Evolutionary conservation across 345 rosid species (phyloP).

Genomic region (Pistacia vera): DNA sequence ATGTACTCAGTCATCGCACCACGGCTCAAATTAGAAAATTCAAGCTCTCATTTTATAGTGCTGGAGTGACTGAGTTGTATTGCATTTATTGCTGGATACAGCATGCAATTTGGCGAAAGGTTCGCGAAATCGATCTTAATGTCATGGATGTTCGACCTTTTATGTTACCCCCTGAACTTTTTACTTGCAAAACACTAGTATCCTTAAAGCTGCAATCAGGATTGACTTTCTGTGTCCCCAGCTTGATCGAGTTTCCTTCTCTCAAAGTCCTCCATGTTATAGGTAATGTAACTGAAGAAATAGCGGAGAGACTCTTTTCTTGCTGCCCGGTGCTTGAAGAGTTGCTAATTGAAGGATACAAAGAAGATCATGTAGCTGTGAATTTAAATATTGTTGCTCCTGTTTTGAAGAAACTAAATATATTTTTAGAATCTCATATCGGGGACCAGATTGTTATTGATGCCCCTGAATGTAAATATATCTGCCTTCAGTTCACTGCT

Average conservation of each 20-base stretch:
- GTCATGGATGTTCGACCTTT: background rate
- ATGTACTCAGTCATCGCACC: background rate
- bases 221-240: background rate
- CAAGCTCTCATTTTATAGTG: background rate
- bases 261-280: background rate
- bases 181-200: slow-evolving; percentile 4
- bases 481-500: background rate
- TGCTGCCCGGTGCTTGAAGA: background rate
- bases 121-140: background rate
- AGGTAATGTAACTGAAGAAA: background rate
- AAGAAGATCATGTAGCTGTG: background rate
- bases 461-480: background rate
- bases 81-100: background rate
- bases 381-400: background rate
- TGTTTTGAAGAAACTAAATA: background rate
- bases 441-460: background rate
- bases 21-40: background rate
- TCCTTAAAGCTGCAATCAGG: background rate
- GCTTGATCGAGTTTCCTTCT: background rate
- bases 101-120: background rate
- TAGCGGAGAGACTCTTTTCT: background rate
- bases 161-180: background rate
- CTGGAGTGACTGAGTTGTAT: background rate
- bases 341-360: background rate
- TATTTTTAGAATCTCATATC: background rate